Base-by-base conservation (phyloP, 495 filamentous ascomycete species). In the Penicillium odoratum region DNA sequence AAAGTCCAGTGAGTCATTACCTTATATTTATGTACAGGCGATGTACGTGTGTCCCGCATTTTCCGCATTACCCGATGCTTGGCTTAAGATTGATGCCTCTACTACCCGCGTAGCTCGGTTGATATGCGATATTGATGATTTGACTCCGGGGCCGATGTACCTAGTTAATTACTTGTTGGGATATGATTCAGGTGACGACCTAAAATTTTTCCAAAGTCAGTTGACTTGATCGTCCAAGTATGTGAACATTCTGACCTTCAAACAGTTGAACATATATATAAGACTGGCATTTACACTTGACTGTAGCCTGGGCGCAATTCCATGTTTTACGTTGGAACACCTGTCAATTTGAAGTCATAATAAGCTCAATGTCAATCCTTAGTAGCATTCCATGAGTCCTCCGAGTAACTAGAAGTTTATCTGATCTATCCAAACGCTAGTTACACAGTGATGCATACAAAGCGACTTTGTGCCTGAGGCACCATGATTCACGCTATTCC, bases 401-500 rank as follows among this genome's bases (percentile, higher is more conserved):
- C 33, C 13, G 9, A 36, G 10, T 33, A 33, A 11, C 33, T 4
- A 36, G 33, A 4, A 4, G 9, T 34, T 0, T 36, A 36, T 11
- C 13, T 36, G 33, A 36, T 1, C 13, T 1, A 36, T 36, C 9
- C 13, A 9, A 10, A 36, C 9, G 13, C 9, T 9, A 11, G 1
- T n/a, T n/a, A n/a, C n/a, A 36, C 10, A 9, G 3, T 36, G 33
- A 10, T 36, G 13, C 13, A 2, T 11, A 1, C 7, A 36, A 11
- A 13, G 15, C 4, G 6, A 15, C 15, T 33, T 7, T 0, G 6
- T 48, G 46, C 46, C 46, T 48, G 46, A 48, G 46, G 46, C 46
- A 48, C 15, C 15, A 33, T 3, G 26, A n/a, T 4, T 26, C 0
- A 46, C 26, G 33, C 58, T 61, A 61, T 48, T 10, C 53, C 48